Evolutionary conservation across 352 stramenopile genomes (phyloP).

Genomic region (Globisporangium solare): DNA sequence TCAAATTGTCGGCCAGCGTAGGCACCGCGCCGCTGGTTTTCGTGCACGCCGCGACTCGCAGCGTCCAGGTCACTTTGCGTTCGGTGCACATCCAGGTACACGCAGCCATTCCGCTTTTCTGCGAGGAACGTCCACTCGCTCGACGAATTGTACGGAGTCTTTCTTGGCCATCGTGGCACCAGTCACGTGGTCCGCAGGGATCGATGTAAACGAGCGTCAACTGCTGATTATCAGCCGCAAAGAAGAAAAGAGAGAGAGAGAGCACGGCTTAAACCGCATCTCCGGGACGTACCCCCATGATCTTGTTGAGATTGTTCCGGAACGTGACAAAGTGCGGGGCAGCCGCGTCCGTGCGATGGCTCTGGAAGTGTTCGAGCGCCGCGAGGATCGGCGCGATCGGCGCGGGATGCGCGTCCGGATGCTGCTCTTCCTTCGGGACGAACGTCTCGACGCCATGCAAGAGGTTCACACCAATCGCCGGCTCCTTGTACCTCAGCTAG

Average conservation of each 20-base stretch:
- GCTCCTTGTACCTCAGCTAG: conserved; percentile 30
- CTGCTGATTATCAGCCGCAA: not conserved
- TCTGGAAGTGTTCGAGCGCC: conserved; percentile 41
- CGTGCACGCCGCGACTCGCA: conserved; percentile 30
- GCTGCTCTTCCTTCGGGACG: conserved; percentile 41
- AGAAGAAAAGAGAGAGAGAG: not conserved
- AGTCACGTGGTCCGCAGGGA: not conserved
- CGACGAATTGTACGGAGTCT: conserved; percentile 76
- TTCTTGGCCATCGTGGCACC: not conserved
- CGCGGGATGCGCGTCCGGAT: conserved; percentile 37
- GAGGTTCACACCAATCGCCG: conserved; percentile 43
- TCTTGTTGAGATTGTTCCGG: conserved; percentile 84
- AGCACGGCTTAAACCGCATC: not conserved
- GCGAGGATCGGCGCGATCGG: conserved; percentile 46
- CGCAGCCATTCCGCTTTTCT: conserved; percentile 47
- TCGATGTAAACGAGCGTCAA: not conserved
- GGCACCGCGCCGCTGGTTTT: conserved; percentile 48
- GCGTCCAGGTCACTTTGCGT: conserved; percentile 38
- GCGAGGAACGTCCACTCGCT: conserved; percentile 55
- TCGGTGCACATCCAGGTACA: conserved; percentile 62
- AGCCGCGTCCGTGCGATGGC: conserved; percentile 10
- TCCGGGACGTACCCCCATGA: conserved; percentile 49
- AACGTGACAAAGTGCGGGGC: conserved; percentile 59
- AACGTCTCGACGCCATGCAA: conserved; percentile 55
- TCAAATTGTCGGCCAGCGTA: conserved; percentile 76